Evolutionary conservation across 2,329 filamentous ascomycete species (phyloP).

Genomic region (Pestalotiopsis sp.): DNA sequence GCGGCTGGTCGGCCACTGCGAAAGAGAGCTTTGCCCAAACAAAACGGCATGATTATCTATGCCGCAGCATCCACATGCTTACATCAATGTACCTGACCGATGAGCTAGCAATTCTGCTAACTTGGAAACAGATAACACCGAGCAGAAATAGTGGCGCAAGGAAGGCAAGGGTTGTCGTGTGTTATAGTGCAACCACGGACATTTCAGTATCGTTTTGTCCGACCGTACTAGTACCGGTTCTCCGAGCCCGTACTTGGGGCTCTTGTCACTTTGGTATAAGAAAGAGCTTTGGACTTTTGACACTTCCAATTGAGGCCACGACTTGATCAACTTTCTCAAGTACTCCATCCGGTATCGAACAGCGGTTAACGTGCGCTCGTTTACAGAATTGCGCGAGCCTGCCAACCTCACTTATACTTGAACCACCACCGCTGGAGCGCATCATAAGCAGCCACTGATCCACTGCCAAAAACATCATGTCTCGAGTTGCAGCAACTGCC

Average conservation of each 20-base stretch:
- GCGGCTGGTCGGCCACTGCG: too few relatives aligned
- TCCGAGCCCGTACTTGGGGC: background rate
- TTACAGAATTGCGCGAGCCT: too few relatives aligned
- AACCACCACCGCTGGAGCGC: background rate
- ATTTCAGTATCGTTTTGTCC: background rate
- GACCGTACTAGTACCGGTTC: background rate
- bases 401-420: too few relatives aligned
- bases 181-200: background rate
- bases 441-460: background rate
- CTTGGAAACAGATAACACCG: background rate
- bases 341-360: background rate
- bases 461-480: background rate
- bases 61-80: too few relatives aligned
- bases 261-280: background rate
- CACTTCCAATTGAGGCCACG: background rate
- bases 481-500: background rate
- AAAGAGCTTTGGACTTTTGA: background rate
- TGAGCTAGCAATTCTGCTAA: too few relatives aligned
- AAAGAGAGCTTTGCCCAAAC: too few relatives aligned
- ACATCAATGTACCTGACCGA: too few relatives aligned
- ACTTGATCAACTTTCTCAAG: background rate
- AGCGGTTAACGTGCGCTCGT: too few relatives aligned
- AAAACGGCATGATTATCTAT: too few relatives aligned
- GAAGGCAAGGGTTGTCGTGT: background rate
- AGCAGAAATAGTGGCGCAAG: background rate